These are phyloP conservation scores for Lepraria neglecta DNA, from an alignment of 495 filamentous ascomycete species.

Conservation along the genomic window DNA sequence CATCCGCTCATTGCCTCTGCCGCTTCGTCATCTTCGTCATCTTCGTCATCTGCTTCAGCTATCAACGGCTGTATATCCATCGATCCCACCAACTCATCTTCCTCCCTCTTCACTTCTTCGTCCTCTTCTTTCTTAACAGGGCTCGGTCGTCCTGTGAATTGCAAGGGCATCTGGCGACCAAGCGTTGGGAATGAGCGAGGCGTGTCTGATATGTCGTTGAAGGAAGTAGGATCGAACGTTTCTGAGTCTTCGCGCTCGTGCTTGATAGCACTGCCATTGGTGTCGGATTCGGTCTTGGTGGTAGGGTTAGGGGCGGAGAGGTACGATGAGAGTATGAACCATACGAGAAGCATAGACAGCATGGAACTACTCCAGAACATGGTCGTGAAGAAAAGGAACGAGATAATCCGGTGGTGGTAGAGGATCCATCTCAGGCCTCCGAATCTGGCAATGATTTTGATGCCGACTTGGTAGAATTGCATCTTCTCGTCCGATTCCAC, in stretches of 20 bases:
- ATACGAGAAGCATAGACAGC: conserved; percentile 51
- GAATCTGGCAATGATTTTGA: conserved; percentile 66
- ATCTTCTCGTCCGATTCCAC: conserved; percentile 59
- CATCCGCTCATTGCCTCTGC: conserved; percentile 15
- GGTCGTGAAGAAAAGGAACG: conserved; percentile 58
- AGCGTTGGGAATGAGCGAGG: conserved; percentile 52
- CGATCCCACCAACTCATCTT: conserved; percentile 19
- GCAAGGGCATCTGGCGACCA: conserved; percentile 44
- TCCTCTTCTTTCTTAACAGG: conserved; percentile 12
- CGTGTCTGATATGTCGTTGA: conserved; percentile 40
- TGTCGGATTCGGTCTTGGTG: conserved; percentile 18
- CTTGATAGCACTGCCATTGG: conserved; percentile 24
- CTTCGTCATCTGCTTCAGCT: conserved; percentile 28
- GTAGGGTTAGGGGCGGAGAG: conserved; percentile 24
- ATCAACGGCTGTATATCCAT: conserved; percentile 22
- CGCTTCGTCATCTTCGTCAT: conserved; percentile 26
- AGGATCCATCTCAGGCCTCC: conserved; percentile 76
- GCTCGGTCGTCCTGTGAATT: conserved; percentile 16
- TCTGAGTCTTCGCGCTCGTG: conserved; percentile 33
- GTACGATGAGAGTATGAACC: conserved; percentile 45
- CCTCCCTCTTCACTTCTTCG: conserved; percentile 18
- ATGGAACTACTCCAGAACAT: conserved; percentile 73
- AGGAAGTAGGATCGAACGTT: conserved; percentile 19
- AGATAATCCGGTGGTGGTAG: conserved; percentile 67
- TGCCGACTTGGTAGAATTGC: conserved; percentile 64